Evolutionary conservation across 139 green algal genomes (phyloP).

Genomic region (Penium margaritaceum): DNA sequence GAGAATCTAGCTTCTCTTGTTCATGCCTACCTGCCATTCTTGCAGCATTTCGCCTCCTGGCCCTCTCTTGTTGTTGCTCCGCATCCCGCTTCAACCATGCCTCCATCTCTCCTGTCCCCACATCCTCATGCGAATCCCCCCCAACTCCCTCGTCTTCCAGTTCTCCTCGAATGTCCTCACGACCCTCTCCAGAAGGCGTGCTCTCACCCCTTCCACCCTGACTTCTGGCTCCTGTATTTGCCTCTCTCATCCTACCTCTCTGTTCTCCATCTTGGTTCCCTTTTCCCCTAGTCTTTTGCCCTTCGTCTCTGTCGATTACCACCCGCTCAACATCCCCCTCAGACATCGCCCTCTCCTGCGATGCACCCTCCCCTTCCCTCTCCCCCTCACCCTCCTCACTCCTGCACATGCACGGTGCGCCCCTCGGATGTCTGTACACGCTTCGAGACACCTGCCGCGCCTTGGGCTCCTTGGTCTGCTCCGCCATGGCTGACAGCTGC

Average conservation of each 20-base stretch:
- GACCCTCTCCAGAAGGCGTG: no score
- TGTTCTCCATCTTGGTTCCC: neutral
- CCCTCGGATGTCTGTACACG: slow-evolving; percentile 15
- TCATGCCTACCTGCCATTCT: no score
- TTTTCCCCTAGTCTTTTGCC: neutral
- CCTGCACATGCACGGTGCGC: slow-evolving; percentile 21
- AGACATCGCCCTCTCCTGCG: neutral
- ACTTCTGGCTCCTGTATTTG: no score
- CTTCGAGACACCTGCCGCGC: neutral
- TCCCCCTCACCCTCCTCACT: neutral
- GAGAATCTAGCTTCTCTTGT: no score
- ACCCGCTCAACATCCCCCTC: neutral
- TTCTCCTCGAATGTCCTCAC: no score
- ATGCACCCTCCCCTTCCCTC: neutral
- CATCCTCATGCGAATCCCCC: no score
- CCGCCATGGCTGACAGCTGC: neutral
- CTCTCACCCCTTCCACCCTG: no score
- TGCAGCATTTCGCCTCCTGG: no score
- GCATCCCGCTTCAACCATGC: no score
- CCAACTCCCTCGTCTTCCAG: no score
- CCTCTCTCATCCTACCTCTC: neutral
- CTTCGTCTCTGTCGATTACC: neutral
- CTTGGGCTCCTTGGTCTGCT: neutral
- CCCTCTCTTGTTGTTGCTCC: no score
- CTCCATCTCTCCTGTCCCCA: no score